Evolutionary conservation across 257 asterid genomes (phyloP), one percentile per base, ranked within the genome.

Genomic region (Solanum gandarillasii): DNA sequence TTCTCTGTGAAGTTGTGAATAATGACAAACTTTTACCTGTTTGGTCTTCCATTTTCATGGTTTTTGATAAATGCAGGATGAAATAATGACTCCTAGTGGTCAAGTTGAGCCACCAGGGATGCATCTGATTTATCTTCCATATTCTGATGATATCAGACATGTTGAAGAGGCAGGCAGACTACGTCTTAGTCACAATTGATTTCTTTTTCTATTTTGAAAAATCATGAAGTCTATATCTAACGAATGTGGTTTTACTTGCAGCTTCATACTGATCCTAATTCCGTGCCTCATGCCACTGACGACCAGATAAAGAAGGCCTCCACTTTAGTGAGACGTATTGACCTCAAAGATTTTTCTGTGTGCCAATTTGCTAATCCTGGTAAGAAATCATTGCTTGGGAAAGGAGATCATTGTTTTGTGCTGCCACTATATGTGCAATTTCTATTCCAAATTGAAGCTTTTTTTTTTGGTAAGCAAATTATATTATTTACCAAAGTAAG

Each of bases 41-140:
- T 78, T 79, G 62, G 36, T 79, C 85, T 27, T 48, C 21, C 67
- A 48, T 79, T 36, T 62, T 43, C 48, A 18, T 35, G 55, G 72
- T 83, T 89, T 87, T 75, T 82, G 39, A 43, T 43, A 89, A 88
- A 81, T 90, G 89, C 95, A 96, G 99, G 98, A 94, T 65, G 99
- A 97, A 94, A 92, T 94, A 88, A 89, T 90, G 46, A 94, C 93
- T 90, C 38, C 89, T 83, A 87, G 98, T 84, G 99, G 99, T 87
- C 99, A 95, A 93, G 91, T 95, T 67, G 99, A 97, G 93, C 99
- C 99, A 88, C 98, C 99, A 52, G 99, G 99, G 88, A 97, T 97
- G 99, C 98, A 97, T 90, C 93, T 97, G 95, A 95, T 97, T 89
- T 92, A 93, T 90, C 98, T 97, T 92, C 99, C 99, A 60, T 97